These are phyloP conservation scores for Rhipidocladum racemiflorum DNA, from an alignment of 176 grass and related monocot species.

Conservation along the genomic window DNA sequence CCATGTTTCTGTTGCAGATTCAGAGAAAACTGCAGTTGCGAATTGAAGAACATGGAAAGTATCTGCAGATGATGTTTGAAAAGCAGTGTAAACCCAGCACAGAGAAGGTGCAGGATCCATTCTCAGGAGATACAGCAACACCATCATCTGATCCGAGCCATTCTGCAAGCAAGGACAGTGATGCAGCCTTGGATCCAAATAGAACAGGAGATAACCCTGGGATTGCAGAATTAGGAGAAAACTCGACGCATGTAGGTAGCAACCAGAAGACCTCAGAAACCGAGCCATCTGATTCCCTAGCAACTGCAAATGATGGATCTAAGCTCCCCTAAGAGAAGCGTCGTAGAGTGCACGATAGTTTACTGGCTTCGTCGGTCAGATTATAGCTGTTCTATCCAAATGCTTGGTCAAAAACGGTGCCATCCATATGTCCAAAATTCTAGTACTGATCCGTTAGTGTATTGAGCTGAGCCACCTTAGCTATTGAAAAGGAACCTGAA, in stretches of 20 bases:
- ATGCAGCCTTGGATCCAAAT: background rate
- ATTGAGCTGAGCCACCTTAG: slow-evolving; percentile 21
- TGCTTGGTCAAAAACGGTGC: slow-evolving; percentile 26
- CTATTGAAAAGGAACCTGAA: slow-evolving; percentile 20
- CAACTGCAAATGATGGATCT: background rate
- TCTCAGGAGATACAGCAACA: slow-evolving; percentile 20
- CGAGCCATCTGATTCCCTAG: background rate
- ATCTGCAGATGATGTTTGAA: slow-evolving; percentile 87
- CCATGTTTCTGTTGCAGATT: slow-evolving; percentile 50
- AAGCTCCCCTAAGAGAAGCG: slow-evolving; percentile 30
- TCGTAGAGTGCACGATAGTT: slow-evolving; percentile 34
- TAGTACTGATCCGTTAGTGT: background rate
- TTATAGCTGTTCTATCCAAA: slow-evolving; percentile 3
- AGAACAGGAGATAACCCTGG: slow-evolving; percentile 10
- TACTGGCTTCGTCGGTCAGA: slow-evolving; percentile 12
- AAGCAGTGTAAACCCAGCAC: slow-evolving; percentile 63
- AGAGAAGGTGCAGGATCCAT: slow-evolving; percentile 31
- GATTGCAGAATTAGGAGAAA: background rate
- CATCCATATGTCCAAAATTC: background rate
- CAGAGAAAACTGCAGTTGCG: slow-evolving; percentile 77
- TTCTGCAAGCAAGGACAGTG: slow-evolving; percentile 5
- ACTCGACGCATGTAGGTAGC: slow-evolving; percentile 1
- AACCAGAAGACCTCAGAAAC: slow-evolving; percentile 40
- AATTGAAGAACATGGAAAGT: slow-evolving; percentile 88
- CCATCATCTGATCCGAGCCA: slow-evolving; percentile 12